Percentiles rank a stretch among this genome's conserved stretches.
phyloP scores from a whole-genome alignment of 495 filamentous ascomycete genomes.

The Aspergillus avenaceus region DNA sequence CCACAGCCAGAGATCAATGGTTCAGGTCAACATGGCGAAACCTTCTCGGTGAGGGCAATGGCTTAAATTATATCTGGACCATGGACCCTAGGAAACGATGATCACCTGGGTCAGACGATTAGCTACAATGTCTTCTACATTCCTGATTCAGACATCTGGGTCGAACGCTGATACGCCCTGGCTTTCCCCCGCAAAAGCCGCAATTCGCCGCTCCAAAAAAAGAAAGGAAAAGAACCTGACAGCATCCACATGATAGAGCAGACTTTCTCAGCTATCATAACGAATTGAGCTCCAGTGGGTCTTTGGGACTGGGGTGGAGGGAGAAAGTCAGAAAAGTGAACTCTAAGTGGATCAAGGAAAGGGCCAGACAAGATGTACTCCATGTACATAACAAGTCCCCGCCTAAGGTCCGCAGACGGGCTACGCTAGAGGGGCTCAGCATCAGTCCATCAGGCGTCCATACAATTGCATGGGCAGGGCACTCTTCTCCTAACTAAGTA shows the following conservation, averaged over 20 bases:
- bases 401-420: constrained; percentile 15
- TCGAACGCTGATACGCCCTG: constrained; percentile 24
- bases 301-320: constrained; percentile 11
- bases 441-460: background rate
- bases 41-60: constrained; percentile 18
- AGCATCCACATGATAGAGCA: constrained; percentile 29
- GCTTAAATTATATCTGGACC: constrained; percentile 17
- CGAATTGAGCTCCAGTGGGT: constrained; percentile 20
- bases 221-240: constrained; percentile 22
- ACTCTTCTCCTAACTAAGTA: background rate
- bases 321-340: constrained; percentile 13
- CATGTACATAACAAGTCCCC: too few species aligned
- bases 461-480: background rate
- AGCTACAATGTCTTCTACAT: constrained; percentile 20
- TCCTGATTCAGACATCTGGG: constrained; percentile 18
- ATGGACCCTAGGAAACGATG: constrained; percentile 16
- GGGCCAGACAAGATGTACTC: constrained; percentile 1
- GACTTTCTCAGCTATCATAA: constrained; percentile 18
- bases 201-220: constrained; percentile 28
- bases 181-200: constrained; percentile 28
- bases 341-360: constrained; percentile 16
- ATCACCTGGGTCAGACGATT: constrained; percentile 26
- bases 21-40: constrained; percentile 15
- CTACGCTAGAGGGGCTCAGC: constrained; percentile 7
- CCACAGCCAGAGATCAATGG: constrained; percentile 12